These are phyloP conservation scores for Acanthamoeba triangularis DNA, from an alignment of 208 protist species.

Conservation along the genomic window DNA sequence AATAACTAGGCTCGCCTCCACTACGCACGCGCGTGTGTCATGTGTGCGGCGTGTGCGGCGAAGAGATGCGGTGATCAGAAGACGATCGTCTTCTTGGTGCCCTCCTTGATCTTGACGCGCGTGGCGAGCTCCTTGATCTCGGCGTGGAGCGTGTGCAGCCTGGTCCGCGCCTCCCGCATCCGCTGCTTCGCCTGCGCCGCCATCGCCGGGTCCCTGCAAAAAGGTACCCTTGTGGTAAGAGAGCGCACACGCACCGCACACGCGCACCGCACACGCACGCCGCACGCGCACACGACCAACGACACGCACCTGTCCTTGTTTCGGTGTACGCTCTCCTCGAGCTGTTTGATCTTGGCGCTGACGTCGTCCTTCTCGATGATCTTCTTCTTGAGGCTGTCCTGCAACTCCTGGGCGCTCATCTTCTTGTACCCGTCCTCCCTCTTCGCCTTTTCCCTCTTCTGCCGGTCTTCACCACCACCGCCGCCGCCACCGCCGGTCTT, in stretches of 20 bases:
- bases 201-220: neutral
- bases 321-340: slow-evolving; percentile 5
- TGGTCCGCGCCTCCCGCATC: neutral
- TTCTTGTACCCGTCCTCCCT: neutral
- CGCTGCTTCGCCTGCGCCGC: slow-evolving; percentile 11
- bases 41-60: no score
- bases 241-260: neutral
- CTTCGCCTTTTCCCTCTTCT: neutral
- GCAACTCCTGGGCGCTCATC: neutral
- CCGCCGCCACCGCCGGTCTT: neutral
- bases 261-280: neutral
- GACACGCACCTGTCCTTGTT: neutral
- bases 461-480: neutral
- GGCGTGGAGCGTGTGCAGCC: neutral
- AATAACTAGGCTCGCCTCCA: no score
- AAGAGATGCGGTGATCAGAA: neutral
- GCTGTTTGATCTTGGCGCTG: neutral
- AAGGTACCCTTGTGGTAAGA: neutral
- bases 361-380: slow-evolving; percentile 7
- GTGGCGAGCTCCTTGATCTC: slow-evolving; percentile 42
- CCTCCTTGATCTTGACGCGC: slow-evolving; percentile 44
- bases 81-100: slow-evolving; percentile 34
- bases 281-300: neutral
- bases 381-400: slow-evolving; percentile 40
- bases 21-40: no score